phyloP scores from a whole-genome alignment of 1,284 basidiomycete genomes.

The Stereum hirsutum region DNA sequence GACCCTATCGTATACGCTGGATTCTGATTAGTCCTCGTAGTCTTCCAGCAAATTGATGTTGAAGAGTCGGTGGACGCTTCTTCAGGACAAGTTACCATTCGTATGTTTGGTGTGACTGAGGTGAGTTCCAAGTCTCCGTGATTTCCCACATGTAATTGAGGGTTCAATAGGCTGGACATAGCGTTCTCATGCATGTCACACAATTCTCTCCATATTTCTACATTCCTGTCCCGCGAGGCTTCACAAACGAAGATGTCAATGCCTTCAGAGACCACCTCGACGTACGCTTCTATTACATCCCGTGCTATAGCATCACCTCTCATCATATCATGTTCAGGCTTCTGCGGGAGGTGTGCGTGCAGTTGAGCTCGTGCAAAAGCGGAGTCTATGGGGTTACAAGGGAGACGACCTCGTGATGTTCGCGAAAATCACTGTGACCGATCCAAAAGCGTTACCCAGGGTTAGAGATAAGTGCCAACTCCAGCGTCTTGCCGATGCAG shows the following conservation, averaged over 20 bases:
- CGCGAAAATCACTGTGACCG: conserved; percentile 71
- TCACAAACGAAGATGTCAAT: conserved; percentile 56
- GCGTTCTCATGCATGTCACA: conserved; percentile 75
- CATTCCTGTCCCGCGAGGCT: conserved; percentile 77
- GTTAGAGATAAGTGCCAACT: conserved; percentile 73
- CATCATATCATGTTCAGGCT: conserved; percentile 4
- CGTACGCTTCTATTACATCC: conserved; percentile 35
- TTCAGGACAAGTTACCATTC: conserved; percentile 42
- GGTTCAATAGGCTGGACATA: conserved; percentile 62
- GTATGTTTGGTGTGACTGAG: conserved; percentile 87
- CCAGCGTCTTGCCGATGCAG: conserved; percentile 2
- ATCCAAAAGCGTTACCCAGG: conserved; percentile 73
- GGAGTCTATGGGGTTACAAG: conserved; percentile 79
- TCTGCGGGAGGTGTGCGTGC: conserved; percentile 32
- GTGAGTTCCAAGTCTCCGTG: conserved; percentile 25
- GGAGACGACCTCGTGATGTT: conserved; percentile 77
- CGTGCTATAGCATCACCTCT: neutral
- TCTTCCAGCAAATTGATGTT: conserved; percentile 93
- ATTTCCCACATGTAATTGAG: conserved; percentile 5
- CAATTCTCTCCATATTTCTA: conserved; percentile 91
- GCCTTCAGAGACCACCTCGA: conserved; percentile 70
- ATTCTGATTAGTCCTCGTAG: conserved; percentile 24
- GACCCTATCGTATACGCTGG: conserved; percentile 6
- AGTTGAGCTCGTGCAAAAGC: conserved; percentile 58
- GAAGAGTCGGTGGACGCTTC: conserved; percentile 56